phyloP scores from a whole-genome alignment of 1,139 yeast genomes.

The Scheffersomyces insectosa region DNA sequence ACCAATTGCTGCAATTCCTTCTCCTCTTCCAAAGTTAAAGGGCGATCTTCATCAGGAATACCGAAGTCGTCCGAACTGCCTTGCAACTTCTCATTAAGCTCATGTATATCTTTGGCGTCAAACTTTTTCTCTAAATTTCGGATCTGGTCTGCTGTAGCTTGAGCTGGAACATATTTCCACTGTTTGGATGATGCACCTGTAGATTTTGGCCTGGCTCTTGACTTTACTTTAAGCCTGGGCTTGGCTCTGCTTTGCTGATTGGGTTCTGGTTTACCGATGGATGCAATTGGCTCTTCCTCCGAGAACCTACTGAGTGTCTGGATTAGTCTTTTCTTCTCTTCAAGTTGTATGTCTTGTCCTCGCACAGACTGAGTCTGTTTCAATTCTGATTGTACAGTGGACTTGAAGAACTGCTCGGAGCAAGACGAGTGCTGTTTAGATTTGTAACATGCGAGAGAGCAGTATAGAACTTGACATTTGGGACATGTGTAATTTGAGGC shows the following conservation, averaged over 20 bases:
- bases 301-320: neutral
- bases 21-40: constrained; percentile 7
- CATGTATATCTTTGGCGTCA: neutral
- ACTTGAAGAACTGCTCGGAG: constrained; percentile 3
- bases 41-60: too few species aligned
- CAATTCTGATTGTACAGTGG: neutral
- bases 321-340: neutral
- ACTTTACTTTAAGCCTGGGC: too few species aligned
- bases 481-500: constrained; percentile 8
- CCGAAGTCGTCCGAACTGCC: too few species aligned
- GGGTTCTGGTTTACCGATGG: too few species aligned
- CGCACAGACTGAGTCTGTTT: too few species aligned
- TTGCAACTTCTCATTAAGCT: too few species aligned
- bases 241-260: neutral
- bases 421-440: constrained; percentile 7
- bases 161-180: neutral
- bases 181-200: neutral
- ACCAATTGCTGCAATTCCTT: constrained; percentile 5
- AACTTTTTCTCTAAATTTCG: neutral
- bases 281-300: neutral
- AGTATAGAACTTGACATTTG: constrained; percentile 6
- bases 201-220: too few species aligned
- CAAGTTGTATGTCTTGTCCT: neutral
- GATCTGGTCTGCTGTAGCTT: neutral
- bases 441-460: constrained; percentile 9